These are phyloP conservation scores for Termitomyces sp. DNA, from an alignment of 768 basidiomycete species.

Conservation along the genomic window DNA sequence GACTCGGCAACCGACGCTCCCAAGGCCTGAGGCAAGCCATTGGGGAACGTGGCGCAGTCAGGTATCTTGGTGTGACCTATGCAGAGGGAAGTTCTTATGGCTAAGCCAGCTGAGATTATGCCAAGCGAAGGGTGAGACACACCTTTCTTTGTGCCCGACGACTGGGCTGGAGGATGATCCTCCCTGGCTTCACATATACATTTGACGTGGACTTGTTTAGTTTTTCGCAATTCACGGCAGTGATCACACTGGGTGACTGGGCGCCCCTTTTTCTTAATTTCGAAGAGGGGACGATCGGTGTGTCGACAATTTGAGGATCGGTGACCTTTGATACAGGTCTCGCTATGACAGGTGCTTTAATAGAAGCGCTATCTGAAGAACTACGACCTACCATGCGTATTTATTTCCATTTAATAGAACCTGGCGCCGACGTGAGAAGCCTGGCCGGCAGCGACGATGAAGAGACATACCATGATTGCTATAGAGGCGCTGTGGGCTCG, in stretches of 20 bases:
- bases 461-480: slow-evolving; percentile 15
- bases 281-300: slow-evolving; percentile 82
- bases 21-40: slow-evolving; percentile 70
- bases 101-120: slow-evolving; percentile 33
- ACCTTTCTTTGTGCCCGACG: slow-evolving; percentile 59
- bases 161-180: slow-evolving; percentile 49
- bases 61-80: slow-evolving; percentile 58
- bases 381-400: slow-evolving; percentile 69
- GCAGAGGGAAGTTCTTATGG: slow-evolving; percentile 36
- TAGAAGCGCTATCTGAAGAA: slow-evolving; percentile 7
- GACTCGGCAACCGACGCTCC: slow-evolving; percentile 60
- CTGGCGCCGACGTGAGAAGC: slow-evolving; percentile 28
- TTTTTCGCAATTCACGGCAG: slow-evolving; percentile 83
- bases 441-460: not conserved
- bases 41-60: slow-evolving; percentile 75
- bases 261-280: slow-evolving; percentile 92
- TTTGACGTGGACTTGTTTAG: slow-evolving; percentile 83
- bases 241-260: slow-evolving; percentile 89
- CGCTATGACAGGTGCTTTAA: slow-evolving; percentile 41
- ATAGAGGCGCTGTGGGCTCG: slow-evolving; percentile 18
- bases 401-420: slow-evolving; percentile 73
- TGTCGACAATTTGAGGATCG: slow-evolving; percentile 88
- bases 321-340: slow-evolving; percentile 94
- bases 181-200: slow-evolving; percentile 81
- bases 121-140: slow-evolving; percentile 27